These are phyloP conservation scores for Phascolomyces articulosus DNA, from an alignment of 371 early-diverging fungal species.

Conservation along the genomic window DNA sequence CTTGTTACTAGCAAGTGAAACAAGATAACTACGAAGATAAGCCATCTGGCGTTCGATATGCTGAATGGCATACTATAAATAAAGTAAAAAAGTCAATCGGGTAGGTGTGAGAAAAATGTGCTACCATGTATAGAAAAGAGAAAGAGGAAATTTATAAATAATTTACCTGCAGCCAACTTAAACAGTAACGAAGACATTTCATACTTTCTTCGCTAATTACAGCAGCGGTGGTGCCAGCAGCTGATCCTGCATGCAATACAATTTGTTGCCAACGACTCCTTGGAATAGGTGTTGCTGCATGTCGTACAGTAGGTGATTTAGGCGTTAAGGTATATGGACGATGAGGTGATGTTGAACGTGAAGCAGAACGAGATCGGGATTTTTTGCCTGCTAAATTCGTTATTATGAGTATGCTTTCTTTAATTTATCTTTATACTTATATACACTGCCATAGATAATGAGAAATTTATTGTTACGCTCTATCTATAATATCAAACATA, in stretches of 20 bases:
- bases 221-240: slow-evolving; percentile 74
- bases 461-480: not conserved
- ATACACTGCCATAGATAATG: too few relatives aligned
- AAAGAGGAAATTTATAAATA: not conserved
- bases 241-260: slow-evolving; percentile 70
- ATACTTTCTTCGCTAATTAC: slow-evolving; percentile 81
- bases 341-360: slow-evolving; percentile 51
- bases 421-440: too few relatives aligned
- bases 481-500: slow-evolving; percentile 3
- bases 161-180: slow-evolving; percentile 76
- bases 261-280: slow-evolving; percentile 75
- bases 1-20: slow-evolving; percentile 50
- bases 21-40: slow-evolving; percentile 68
- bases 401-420: not conserved
- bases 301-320: slow-evolving; percentile 19
- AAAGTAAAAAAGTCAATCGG: too few relatives aligned
- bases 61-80: slow-evolving; percentile 74
- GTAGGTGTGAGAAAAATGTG: too few relatives aligned
- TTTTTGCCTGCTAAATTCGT: slow-evolving; percentile 14
- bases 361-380: slow-evolving; percentile 28
- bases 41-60: slow-evolving; percentile 84
- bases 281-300: slow-evolving; percentile 20
- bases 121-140: not conserved
- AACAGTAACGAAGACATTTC: slow-evolving; percentile 77
- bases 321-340: slow-evolving; percentile 34